Conservation (phyloP, 2,329 filamentous ascomycete species). For the Scytalidium lignicola region DNA sequence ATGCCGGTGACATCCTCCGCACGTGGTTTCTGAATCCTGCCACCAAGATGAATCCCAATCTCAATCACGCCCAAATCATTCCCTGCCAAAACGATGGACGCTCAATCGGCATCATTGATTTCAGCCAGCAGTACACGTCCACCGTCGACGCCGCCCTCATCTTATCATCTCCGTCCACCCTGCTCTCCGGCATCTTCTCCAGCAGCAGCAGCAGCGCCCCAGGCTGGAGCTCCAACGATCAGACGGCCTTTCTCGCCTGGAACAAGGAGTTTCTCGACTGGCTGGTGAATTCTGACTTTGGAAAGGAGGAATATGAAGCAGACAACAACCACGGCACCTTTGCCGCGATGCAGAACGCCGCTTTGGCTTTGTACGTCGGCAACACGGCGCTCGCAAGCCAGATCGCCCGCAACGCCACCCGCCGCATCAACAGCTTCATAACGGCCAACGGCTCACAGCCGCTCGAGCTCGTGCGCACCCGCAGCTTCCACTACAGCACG, state of each 20-base stretch:
- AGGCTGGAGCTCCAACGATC: constrained; percentile 16
- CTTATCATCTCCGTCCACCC: neutral
- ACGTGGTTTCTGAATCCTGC: constrained; percentile 22
- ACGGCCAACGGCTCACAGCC: constrained; percentile 20
- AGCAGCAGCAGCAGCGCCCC: constrained; percentile 7
- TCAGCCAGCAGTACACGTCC: constrained; percentile 22
- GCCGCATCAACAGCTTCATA: constrained; percentile 17
- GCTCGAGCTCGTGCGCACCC: constrained; percentile 21
- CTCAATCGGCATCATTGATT: constrained; percentile 10
- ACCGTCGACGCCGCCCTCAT: constrained; percentile 21
- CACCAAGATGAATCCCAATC: constrained; percentile 24
- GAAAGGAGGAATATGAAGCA: constrained; percentile 9
- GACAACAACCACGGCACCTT: constrained; percentile 25
- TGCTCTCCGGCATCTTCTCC: too few species aligned
- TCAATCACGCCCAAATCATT: constrained; percentile 20
- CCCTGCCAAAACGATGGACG: constrained; percentile 9
- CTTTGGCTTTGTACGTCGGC: constrained; percentile 22
- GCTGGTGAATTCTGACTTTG: constrained; percentile 21
- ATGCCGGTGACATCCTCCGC: constrained; percentile 19
- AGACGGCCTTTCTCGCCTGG: constrained; percentile 15
- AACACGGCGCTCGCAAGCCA: constrained; percentile 8
- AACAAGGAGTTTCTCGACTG: constrained; percentile 19
- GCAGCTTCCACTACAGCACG: constrained; percentile 25
- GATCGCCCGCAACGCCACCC: constrained; percentile 4
- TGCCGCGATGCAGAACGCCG: constrained; percentile 19